Base-by-base conservation (phyloP, 2,329 filamentous ascomycete genomes). In the Emmonsia crescens region DNA sequence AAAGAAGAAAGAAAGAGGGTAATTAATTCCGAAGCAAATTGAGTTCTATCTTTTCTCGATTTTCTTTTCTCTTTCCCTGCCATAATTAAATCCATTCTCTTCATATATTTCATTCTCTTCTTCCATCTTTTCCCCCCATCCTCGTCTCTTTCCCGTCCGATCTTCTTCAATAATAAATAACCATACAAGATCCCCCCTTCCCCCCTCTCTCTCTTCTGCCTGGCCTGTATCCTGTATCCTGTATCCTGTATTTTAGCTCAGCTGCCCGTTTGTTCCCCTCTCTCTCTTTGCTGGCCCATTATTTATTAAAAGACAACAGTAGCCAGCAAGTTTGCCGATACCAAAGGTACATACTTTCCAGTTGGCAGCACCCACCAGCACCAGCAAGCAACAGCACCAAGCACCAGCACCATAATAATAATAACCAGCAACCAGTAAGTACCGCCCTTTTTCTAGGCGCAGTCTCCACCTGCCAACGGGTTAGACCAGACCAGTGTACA, bases 61-160 rank as follows among this genome's bases (percentile, higher is more conserved):
- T 63, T 65, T 61, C 60, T 59, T 63, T 64, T 67, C 66, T 68
- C 68, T 69, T 57, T 49, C 38, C 21, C 29, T 46, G 54, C 60
- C 36, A n/a, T n/a, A n/a, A n/a, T n/a, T n/a, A n/a, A n/a, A n/a
- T n/a, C n/a, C n/a, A n/a, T n/a, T n/a, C 36, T 40, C 36, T 40
- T 5, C 5, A 14, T 40, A 40, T 40, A 5, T 40, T 40, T 40
- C 36, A 6, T 14, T 40, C 14, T 46, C 12, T 24, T 9, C 14
- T 2, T 2, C 51, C 9, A 38, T 57, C 60, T 62, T 59, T 59
- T 52, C 44, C 46, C 57, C 19, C 21, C 31, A 27, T 57, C 40
- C 29, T 21, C 54, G 24, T 54, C 42, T 48, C 31, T 49, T 33
- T 27, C 21, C 21, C 42, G 14, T 36, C 48, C 51, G 10, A 51